phyloP scores from a whole-genome alignment of 768 basidiomycete species.

The Lactarius quietus region DNA sequence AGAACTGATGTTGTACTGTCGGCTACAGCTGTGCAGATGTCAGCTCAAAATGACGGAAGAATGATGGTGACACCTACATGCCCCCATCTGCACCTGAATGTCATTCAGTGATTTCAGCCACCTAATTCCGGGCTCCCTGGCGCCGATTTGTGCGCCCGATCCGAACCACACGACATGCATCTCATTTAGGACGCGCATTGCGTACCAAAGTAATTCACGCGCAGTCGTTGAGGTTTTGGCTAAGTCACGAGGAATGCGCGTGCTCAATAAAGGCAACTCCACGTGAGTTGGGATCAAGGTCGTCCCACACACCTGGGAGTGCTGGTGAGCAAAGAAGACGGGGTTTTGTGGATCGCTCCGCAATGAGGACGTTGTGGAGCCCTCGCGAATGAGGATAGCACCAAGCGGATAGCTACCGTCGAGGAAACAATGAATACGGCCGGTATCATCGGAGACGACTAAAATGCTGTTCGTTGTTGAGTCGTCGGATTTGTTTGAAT shows the following conservation, averaged over 20 bases:
- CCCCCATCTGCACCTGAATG: slow-evolving; percentile 47
- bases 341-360: slow-evolving; percentile 47
- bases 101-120: slow-evolving; percentile 66
- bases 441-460: slow-evolving; percentile 53
- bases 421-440: slow-evolving; percentile 60
- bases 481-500: slow-evolving; percentile 47
- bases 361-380: slow-evolving; percentile 33
- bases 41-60: slow-evolving; percentile 31
- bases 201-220: slow-evolving; percentile 70
- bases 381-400: slow-evolving; percentile 39
- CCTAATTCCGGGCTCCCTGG: slow-evolving; percentile 66
- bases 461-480: slow-evolving; percentile 57
- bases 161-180: slow-evolving; percentile 75
- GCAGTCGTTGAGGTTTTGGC: slow-evolving; percentile 66
- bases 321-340: slow-evolving; percentile 49
- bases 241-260: slow-evolving; percentile 59
- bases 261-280: slow-evolving; percentile 53
- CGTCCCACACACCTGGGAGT: slow-evolving; percentile 31
- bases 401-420: slow-evolving; percentile 78
- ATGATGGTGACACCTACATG: slow-evolving; percentile 48
- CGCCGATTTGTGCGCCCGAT: slow-evolving; percentile 58
- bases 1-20: slow-evolving; percentile 62
- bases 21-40: slow-evolving; percentile 30
- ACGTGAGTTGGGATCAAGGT: slow-evolving; percentile 45
- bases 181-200: slow-evolving; percentile 64